Evolutionary conservation across 2,329 filamentous ascomycete species (phyloP), one percentile per base, ranked within the genome.

Genomic region (Cyanodermella asteris): DNA sequence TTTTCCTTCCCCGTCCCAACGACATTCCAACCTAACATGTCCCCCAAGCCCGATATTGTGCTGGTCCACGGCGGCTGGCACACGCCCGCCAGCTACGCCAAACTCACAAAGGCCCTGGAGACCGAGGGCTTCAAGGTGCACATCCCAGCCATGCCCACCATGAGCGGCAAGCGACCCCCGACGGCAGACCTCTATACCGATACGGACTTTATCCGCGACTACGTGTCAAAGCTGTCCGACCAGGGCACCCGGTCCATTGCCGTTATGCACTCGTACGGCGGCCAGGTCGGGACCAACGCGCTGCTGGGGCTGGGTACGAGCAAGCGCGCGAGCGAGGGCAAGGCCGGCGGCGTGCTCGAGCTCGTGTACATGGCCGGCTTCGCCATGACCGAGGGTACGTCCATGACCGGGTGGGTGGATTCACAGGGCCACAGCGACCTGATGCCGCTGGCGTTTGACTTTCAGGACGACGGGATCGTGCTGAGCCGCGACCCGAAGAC

Each of bases 181-280:
- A 37, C 31, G 8, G 31, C 27, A 5, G 28, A 34, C 19, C 23
- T 41, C 1, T n/a, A 14, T 2, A 27, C 19, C 7, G 40, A 41
- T 20, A 34, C 28, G 1, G 17, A n/a, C 1, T 22, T 36, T 13
- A 19, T 42, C 6, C 36, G 34, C 5, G 24, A 15, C 17, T 34
- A 35, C 11, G 36, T 32, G 4, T 28, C 35, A 13, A 31, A 26
- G 3, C 38, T 44, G 3, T 24, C 38, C 4, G 19, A 26, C 1
- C 30, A 28, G 1, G 42, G 40, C 3, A 33, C 31, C 3, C 28
- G 16, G 6, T 28, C 41, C 2, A 28, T 32, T 4, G 34, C 26
- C 4, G 16, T 44, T 7, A 28, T 38, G 28, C 36, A 45, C 16
- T 41, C 35, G 2, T 43, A 44, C 21, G 42, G 41, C 9, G 40